These are phyloP conservation scores for Fusarium phyllophilum DNA, from an alignment of 2,329 filamentous ascomycete species.

Conservation along the genomic window DNA sequence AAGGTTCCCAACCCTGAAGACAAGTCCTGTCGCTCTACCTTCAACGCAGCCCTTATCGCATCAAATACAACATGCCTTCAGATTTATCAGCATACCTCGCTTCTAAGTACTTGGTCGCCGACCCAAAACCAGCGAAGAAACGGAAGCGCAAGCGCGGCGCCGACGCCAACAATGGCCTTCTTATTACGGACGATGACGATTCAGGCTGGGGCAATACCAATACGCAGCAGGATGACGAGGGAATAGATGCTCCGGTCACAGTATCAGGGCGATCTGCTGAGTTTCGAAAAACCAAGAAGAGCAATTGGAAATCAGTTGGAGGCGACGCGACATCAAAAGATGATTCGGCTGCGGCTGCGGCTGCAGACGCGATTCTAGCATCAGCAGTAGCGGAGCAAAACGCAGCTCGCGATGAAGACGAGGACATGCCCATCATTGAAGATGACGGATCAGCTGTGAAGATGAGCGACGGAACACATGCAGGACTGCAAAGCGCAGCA, in stretches of 20 bases:
- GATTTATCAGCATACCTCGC: constrained; percentile 87
- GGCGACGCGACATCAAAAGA: constrained; percentile 44
- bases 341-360: constrained; percentile 68
- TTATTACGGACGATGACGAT: constrained; percentile 74
- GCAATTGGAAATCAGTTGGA: constrained; percentile 79
- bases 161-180: constrained; percentile 63
- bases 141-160: constrained; percentile 68
- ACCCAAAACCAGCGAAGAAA: constrained; percentile 68
- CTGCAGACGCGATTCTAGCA: constrained; percentile 80
- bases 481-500: constrained; percentile 85
- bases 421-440: constrained; percentile 61
- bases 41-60: not conserved
- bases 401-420: constrained; percentile 59
- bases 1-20: constrained; percentile 10
- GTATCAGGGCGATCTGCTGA: constrained; percentile 65
- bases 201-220: constrained; percentile 58
- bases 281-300: constrained; percentile 81
- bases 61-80: constrained; percentile 57
- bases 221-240: constrained; percentile 59
- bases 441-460: constrained; percentile 62
- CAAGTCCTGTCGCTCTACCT: not conserved
- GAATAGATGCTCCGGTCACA: constrained; percentile 62
- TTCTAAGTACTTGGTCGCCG: constrained; percentile 81
- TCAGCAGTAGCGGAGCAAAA: constrained; percentile 74
- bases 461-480: constrained; percentile 89